These are phyloP conservation scores for Cichorium intybus DNA, from an alignment of 140 eudicot species.

Conservation along the genomic window DNA sequence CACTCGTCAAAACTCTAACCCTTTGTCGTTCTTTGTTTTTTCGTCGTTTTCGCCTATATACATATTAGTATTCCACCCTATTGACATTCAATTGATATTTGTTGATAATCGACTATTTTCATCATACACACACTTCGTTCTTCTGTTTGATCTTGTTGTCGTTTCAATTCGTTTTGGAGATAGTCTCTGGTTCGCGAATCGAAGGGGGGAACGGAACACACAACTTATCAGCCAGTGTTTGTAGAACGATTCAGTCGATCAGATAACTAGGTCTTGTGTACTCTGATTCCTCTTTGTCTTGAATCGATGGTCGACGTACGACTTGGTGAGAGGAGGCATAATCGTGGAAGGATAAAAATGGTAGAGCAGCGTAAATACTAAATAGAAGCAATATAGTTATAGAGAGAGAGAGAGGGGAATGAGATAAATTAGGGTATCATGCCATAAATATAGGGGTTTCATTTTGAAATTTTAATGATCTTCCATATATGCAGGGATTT, in stretches of 20 bases:
- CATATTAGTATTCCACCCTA: background rate
- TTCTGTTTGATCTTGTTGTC: background rate
- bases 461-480: no score
- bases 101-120: background rate
- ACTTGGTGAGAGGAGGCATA: no score
- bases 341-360: no score
- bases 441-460: no score
- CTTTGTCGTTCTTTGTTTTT: constrained; percentile 36
- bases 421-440: no score
- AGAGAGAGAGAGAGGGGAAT: no score
- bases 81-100: constrained; percentile 4
- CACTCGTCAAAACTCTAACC: constrained; percentile 14
- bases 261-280: no score
- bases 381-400: no score
- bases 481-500: no score
- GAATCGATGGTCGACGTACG: no score
- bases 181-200: constrained; percentile 56
- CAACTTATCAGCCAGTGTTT: constrained; percentile 56
- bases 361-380: no score
- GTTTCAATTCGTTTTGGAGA: constrained; percentile 37
- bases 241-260: constrained; percentile 72
- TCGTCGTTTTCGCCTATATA: background rate
- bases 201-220: constrained; percentile 66
- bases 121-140: constrained; percentile 5
- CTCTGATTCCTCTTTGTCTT: no score